Evolutionary conservation across 768 basidiomycete species (phyloP).

Genomic region (Amylocystis lapponica): DNA sequence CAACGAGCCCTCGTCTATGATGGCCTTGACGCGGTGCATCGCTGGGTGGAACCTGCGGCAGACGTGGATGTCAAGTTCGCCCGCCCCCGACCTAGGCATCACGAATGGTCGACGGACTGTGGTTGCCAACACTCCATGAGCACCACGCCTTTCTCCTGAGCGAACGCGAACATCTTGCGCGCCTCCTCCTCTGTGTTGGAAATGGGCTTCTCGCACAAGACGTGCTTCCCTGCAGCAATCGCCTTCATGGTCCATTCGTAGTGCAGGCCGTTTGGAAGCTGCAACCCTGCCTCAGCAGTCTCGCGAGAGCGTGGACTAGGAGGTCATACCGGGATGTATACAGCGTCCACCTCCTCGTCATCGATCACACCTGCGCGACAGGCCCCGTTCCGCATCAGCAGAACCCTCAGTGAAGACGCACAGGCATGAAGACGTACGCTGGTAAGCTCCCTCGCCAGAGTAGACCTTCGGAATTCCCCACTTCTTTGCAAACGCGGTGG

Average conservation of each 20-base stretch:
- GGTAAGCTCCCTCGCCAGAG: conserved; percentile 42
- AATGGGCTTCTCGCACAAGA: conserved; percentile 30
- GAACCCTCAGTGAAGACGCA: not conserved
- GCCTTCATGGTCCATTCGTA: conserved; percentile 32
- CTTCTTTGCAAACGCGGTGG: conserved; percentile 48
- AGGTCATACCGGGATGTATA: conserved; percentile 23
- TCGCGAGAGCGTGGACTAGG: not conserved
- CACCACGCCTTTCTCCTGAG: conserved; percentile 19
- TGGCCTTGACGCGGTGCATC: conserved; percentile 43
- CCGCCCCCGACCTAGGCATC: not conserved
- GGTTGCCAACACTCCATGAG: conserved; percentile 23
- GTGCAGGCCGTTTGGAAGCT: conserved; percentile 30
- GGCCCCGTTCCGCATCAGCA: not conserved
- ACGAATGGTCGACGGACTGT: too few relatives aligned
- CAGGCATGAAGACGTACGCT: conserved; percentile 32
- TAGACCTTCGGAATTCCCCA: conserved; percentile 47
- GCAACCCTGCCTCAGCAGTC: not conserved
- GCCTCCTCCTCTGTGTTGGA: conserved; percentile 23
- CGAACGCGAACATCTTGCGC: conserved; percentile 22
- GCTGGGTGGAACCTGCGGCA: conserved; percentile 56
- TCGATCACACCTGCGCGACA: conserved; percentile 10
- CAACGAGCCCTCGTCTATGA: conserved; percentile 49
- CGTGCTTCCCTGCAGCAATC: conserved; percentile 28
- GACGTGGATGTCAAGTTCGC: not conserved
- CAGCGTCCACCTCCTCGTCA: conserved; percentile 25